These are phyloP conservation scores for Alternaria panax DNA, from an alignment of 2,329 filamentous ascomycete genomes.

Conservation along the genomic window DNA sequence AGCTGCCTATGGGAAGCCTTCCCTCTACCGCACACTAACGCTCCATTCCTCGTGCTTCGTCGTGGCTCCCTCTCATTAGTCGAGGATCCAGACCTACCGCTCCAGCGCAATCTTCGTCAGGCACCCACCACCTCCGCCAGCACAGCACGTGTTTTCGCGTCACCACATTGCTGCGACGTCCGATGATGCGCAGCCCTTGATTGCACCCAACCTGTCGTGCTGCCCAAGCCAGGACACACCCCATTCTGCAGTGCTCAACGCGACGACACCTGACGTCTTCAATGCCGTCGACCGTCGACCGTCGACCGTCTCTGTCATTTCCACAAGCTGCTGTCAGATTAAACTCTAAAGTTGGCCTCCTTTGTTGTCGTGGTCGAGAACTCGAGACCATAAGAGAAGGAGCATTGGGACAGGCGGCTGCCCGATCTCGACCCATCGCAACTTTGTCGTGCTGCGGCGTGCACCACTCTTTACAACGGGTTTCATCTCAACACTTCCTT, in stretches of 20 bases:
- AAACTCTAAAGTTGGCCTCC: neutral
- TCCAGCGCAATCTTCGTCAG: slow-evolving; percentile 24
- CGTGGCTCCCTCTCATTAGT: slow-evolving; percentile 45
- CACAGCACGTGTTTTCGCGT: slow-evolving; percentile 35
- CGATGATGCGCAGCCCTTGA: slow-evolving; percentile 28
- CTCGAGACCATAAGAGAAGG: slow-evolving; percentile 6
- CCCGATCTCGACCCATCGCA: neutral
- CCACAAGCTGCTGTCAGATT: neutral
- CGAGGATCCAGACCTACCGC: slow-evolving; percentile 18
- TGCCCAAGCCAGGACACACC: slow-evolving; percentile 22
- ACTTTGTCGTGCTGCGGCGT: no score
- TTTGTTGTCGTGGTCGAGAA: neutral
- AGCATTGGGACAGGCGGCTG: neutral
- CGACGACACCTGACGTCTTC: neutral
- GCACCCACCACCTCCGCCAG: slow-evolving; percentile 18
- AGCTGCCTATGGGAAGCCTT: slow-evolving; percentile 34
- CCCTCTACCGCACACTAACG: slow-evolving; percentile 26
- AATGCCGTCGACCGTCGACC: neutral
- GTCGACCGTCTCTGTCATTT: neutral
- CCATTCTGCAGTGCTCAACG: slow-evolving; percentile 1
- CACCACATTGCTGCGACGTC: slow-evolving; percentile 10
- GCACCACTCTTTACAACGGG: neutral
- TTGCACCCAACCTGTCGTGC: slow-evolving; percentile 24
- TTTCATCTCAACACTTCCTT: neutral
- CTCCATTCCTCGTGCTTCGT: slow-evolving; percentile 26